Conservation (phyloP, 2,329 filamentous ascomycete species). For the Colletotrichum siamense region DNA sequence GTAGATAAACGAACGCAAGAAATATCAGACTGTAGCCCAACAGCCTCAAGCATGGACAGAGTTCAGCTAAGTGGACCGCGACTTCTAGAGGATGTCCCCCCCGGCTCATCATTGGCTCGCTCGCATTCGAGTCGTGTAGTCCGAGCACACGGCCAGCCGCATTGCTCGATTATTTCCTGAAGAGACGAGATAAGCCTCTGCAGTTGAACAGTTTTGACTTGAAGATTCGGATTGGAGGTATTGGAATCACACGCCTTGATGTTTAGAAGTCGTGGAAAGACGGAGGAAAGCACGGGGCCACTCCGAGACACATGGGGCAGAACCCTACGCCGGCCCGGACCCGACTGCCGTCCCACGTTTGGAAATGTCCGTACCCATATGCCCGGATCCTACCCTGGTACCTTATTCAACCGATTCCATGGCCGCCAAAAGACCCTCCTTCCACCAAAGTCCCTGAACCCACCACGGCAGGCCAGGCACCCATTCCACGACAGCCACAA, state of each 20-base stretch:
- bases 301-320: background rate
- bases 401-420: too few relatives aligned
- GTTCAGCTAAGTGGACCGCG: background rate
- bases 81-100: background rate
- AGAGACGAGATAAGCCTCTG: background rate
- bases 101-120: background rate
- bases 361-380: background rate
- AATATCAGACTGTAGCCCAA: background rate
- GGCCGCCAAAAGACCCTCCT: background rate
- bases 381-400: background rate
- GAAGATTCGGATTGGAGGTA: background rate
- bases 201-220: rapidly evolving
- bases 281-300: background rate
- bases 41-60: rapidly evolving
- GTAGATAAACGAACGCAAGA: background rate
- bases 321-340: background rate
- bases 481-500: background rate
- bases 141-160: background rate
- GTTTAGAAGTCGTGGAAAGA: rapidly evolving
- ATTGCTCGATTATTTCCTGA: rapidly evolving
- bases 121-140: background rate
- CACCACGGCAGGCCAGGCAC: background rate
- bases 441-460: background rate
- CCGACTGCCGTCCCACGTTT: background rate
- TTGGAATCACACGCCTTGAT: rapidly evolving